phyloP scores from a whole-genome alignment of 2,329 filamentous ascomycete species.

The Aureobasidium vineae region DNA sequence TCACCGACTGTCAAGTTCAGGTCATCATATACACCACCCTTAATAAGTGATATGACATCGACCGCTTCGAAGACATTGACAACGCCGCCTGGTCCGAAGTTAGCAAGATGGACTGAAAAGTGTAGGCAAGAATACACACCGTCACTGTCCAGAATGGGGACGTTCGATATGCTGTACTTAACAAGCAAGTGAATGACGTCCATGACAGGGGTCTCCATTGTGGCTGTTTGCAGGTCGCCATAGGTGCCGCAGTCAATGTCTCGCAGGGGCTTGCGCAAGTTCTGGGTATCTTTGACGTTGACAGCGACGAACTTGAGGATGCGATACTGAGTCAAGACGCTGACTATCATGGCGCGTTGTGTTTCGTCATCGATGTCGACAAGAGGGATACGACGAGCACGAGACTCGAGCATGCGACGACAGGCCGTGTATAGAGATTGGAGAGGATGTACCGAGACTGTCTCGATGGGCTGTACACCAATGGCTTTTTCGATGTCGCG shows the following conservation, averaged over 20 bases:
- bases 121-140: conserved; percentile 40
- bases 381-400: conserved; percentile 88
- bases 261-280: conserved; percentile 80
- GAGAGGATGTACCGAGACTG: conserved; percentile 90
- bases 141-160: conserved; percentile 84
- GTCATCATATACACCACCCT: conserved; percentile 89
- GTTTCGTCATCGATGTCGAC: conserved; percentile 95
- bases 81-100: conserved; percentile 55
- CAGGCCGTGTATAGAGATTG: conserved; percentile 93
- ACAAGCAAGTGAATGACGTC: conserved; percentile 95
- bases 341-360: conserved; percentile 85
- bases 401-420: conserved; percentile 87
- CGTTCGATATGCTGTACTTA: conserved; percentile 86
- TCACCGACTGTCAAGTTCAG: conserved; percentile 83
- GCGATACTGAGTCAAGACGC: conserved; percentile 95
- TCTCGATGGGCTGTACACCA: conserved; percentile 86
- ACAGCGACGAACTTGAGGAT: conserved; percentile 99
- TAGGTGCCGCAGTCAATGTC: conserved; percentile 88
- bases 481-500: conserved; percentile 95
- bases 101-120: conserved; percentile 5
- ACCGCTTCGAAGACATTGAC: conserved; percentile 98
- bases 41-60: conserved; percentile 94
- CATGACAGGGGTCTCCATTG: conserved; percentile 87
- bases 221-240: conserved; percentile 72
- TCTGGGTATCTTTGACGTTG: conserved; percentile 84